phyloP scores from a whole-genome alignment of 345 rosid genomes.

The Punica granatum region DNA sequence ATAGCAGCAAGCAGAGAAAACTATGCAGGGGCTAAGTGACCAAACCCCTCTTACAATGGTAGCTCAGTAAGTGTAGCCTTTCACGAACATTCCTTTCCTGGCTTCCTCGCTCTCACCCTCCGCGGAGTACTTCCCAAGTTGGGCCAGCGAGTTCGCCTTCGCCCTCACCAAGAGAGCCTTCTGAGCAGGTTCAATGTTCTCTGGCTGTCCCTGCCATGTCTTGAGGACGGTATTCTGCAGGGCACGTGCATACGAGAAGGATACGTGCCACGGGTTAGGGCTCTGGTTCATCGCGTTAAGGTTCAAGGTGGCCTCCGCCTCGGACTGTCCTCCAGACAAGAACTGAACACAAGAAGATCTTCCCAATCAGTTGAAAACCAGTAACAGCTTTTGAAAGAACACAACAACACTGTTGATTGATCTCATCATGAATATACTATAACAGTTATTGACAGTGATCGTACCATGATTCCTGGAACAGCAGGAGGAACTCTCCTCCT shows the following conservation, averaged over 20 bases:
- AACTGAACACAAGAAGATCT: constrained; percentile 39
- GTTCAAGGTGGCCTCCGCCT: constrained; percentile 89
- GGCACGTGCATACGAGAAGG: constrained; percentile 97
- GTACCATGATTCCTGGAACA: constrained; percentile 95
- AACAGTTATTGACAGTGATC: neutral
- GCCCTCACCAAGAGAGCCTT: constrained; percentile 87
- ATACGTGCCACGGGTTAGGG: constrained; percentile 99
- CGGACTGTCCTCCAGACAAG: constrained; percentile 97
- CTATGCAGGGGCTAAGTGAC: neutral
- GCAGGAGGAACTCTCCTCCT: constrained; percentile 93
- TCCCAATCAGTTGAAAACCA: neutral
- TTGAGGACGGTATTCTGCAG: constrained; percentile 88
- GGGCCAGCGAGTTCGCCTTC: constrained; percentile 92
- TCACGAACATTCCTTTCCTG: constrained; percentile 94
- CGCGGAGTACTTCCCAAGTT: constrained; percentile 82
- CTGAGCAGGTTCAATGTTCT: constrained; percentile 73
- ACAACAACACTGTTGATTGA: neutral
- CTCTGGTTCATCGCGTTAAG: constrained; percentile 93
- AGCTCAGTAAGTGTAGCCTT: constrained; percentile 84
- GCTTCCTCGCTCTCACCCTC: constrained; percentile 88
- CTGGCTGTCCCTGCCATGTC: constrained; percentile 92
- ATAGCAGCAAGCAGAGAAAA: neutral
- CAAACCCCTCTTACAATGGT: neutral
- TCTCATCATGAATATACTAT: neutral
- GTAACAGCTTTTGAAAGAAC: neutral